A percentile compares a stretch with the other conserved stretches of the same genome.
Evolutionary conservation across 129 eudicot genomes (phyloP).

Genomic region (Chrysanthemum makinoi): DNA sequence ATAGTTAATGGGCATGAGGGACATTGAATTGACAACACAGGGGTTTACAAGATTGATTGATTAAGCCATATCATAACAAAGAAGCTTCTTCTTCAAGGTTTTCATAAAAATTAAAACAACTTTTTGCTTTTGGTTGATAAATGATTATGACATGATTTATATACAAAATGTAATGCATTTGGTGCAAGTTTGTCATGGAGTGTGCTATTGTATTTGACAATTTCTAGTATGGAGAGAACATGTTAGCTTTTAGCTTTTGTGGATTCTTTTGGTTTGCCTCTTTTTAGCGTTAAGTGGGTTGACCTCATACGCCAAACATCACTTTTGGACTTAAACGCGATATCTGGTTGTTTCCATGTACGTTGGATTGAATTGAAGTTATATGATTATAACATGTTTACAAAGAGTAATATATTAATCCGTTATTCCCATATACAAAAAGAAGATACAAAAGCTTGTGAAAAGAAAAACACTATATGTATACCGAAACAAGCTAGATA

Average conservation of each 20-base stretch:
- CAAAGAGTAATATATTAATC: background rate
- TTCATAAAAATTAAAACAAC: conserved; percentile 13
- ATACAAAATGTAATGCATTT: background rate
- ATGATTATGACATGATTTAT: background rate
- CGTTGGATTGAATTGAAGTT: background rate
- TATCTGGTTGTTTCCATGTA: background rate
- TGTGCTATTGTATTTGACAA: conserved; percentile 6
- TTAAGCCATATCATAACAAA: conserved; percentile 13
- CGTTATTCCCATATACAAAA: too few relatives aligned
- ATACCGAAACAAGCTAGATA: too few relatives aligned
- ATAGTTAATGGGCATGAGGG: conserved; percentile 35
- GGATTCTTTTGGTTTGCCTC: conserved; percentile 38
- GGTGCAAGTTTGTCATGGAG: conserved; percentile 10
- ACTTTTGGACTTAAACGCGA: conserved; percentile 22
- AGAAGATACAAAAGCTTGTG: too few relatives aligned
- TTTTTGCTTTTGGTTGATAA: conserved; percentile 20
- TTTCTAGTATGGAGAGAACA: conserved; percentile 14
- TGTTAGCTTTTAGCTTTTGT: conserved; percentile 23
- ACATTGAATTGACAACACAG: conserved; percentile 39
- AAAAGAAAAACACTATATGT: too few relatives aligned
- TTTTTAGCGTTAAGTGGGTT: conserved; percentile 38
- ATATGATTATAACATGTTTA: background rate
- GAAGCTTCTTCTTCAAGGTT: conserved; percentile 48
- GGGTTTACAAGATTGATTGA: conserved; percentile 33
- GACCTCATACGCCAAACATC: conserved; percentile 22